A percentile compares a stretch with the other conserved stretches of the same genome.
Conservation (phyloP, 768 basidiomycete species). For the Lactifluus hygrophoroides region DNA sequence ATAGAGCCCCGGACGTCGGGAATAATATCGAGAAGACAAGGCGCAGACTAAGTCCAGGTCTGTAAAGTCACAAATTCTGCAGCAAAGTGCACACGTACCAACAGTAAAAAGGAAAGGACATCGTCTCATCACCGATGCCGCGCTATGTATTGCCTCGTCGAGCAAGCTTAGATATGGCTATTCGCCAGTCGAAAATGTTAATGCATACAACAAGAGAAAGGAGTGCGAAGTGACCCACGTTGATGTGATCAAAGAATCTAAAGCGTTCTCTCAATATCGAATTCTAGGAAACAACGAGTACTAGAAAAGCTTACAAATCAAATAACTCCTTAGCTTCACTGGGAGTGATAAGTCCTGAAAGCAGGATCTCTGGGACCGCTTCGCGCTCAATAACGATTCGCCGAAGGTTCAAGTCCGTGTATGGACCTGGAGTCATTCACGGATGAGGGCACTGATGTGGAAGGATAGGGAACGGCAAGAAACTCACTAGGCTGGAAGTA, state of each 20-base stretch:
- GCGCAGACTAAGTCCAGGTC: conserved; percentile 46
- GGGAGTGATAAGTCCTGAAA: conserved; percentile 26
- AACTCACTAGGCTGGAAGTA: conserved; percentile 19
- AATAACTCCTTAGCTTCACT: conserved; percentile 26
- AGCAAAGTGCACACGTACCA: conserved; percentile 33
- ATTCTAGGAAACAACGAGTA: background rate
- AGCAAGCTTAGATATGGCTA: conserved; percentile 52
- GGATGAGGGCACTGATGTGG: background rate
- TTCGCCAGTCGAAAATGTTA: background rate
- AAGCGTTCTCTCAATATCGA: background rate
- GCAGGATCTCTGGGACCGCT: conserved; percentile 27
- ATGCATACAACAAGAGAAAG: conserved; percentile 10
- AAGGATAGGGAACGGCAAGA: background rate
- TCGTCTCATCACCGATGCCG: conserved; percentile 42
- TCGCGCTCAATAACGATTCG: conserved; percentile 29
- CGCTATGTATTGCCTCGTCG: conserved; percentile 48
- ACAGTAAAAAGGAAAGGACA: conserved; percentile 55
- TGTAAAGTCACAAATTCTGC: background rate
- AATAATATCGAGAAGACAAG: conserved; percentile 58
- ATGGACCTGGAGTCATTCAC: conserved; percentile 22
- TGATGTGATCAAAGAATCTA: conserved; percentile 47
- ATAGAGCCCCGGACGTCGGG: conserved; percentile 46
- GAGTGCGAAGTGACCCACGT: conserved; percentile 31
- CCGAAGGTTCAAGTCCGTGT: conserved; percentile 25
- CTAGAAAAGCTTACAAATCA: conserved; percentile 24